Base-by-base conservation (phyloP, 2,329 filamentous ascomycete species). In the Pseudofabraea citricarpa region DNA sequence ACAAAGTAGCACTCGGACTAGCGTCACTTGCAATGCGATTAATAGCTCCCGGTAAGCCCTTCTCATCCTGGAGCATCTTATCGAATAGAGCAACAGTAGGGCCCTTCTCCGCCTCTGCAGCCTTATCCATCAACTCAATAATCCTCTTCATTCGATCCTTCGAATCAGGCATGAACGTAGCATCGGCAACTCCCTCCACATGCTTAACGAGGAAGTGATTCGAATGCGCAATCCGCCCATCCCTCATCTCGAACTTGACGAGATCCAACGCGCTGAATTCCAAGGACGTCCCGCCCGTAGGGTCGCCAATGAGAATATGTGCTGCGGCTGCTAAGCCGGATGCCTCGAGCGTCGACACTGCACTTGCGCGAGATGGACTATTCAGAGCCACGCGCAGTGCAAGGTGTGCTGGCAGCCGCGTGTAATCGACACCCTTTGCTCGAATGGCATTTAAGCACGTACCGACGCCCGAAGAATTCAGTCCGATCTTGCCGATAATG, bases 361-460 rank as follows among this genome's bases (percentile, higher is more conserved):
- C 77, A 40, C 71, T 68, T 1, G 60, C 58, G 0, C 62, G 58
- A 3, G 64, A 70, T 1, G 33, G 40, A 47, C 68, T 70, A 36
- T 79, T 73, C 6, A 81, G 60, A 18, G 66, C 72, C 43, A 67
- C 63, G 16, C 76, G 64, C 15, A 80, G 63, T 0, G 68, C 75
- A 10, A 80, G 61, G 59, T 81, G 77, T 18, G 70, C 71, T 0
- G 77, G 76, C n/a, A 79, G 55, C 4, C 65, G 64, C 3, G 56
- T 57, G 3, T 62, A 54, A 43, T 71, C 62, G 31, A 76, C 64
- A 1, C 75, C 75, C 23, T 63, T 59, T 4, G 70, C 71, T 45
- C 64, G 61, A 47, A 80, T 74, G 3, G 76, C 77, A 53, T 80
- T 81, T 27, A 79, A 62, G 26, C 69, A 70, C 0, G 75, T 71